Base-by-base conservation (phyloP, 2,329 filamentous ascomycete genomes). In the Fusarium sp. region DNA sequence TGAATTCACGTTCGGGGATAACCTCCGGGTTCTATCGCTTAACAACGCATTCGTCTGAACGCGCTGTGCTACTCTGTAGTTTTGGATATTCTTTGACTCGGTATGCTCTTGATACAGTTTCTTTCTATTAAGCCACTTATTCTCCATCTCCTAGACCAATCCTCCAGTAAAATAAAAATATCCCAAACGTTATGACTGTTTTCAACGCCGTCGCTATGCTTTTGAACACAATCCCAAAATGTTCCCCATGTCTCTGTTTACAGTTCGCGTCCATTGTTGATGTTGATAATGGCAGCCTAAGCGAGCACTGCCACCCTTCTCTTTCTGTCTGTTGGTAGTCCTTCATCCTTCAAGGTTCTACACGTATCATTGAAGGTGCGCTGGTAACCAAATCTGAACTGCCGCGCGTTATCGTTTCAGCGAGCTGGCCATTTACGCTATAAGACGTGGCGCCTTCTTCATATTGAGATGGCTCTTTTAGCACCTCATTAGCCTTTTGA, bases 151-250 rank as follows among this genome's bases (percentile, higher is more conserved):
- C 34, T 18, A 33, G 33, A 34, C 36, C 54, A 45, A 31, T 20
- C 15, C 6, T 40, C 16, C 18, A 50, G 23, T 41, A 42, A 60
- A 34, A 50, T 20, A 40, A 8, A 45, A 31, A 36, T 61, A 61
- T 58, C 36, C 54, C 59, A 64, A 49, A 44, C 46, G 23, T 55
- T 37, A 28, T 38, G 26, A 28, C 30, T 59, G 34, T 53, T 52
- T 61, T 60, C 37, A 72, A 72, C 69, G 69, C 69, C 69, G 40
- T 72, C 69, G 69, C 69, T 72, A 70, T 72, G 69, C 63, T 55
- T 62, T 53, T 56, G 50, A 67, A 67, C 55, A 58, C 23, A 52
- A 52, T 42, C 26, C 38, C 42, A 33, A 31, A 41, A 58, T 55
- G 44, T 15, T 45, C 36, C 53, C 53, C 37, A 16, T 23, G 23